These are phyloP conservation scores for Gillenia trifoliata DNA, from an alignment of 306 rosid species.

Conservation along the genomic window DNA sequence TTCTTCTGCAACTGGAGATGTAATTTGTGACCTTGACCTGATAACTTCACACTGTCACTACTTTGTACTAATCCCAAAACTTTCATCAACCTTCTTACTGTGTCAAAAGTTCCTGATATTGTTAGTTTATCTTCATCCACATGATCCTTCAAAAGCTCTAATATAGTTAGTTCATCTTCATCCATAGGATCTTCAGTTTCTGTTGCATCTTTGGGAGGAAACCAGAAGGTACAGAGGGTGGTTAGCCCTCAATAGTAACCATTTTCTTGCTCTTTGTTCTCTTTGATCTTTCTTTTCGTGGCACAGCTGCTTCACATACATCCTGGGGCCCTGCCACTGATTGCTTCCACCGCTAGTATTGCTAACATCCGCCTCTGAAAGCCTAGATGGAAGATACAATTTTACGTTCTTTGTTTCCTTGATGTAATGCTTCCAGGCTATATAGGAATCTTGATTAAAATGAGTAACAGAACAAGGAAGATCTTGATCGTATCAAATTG, in stretches of 20 bases:
- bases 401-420: slow-evolving; percentile 11
- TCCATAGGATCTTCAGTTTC: no score
- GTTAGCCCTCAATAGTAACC: not conserved
- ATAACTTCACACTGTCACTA: not conserved
- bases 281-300: not conserved
- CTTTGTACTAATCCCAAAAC: not conserved
- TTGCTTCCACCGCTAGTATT: slow-evolving; percentile 13
- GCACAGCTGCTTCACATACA: not conserved
- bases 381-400: slow-evolving; percentile 23
- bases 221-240: not conserved
- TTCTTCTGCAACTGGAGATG: not conserved
- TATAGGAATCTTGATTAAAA: not conserved
- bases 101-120: no score
- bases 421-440: slow-evolving; percentile 33
- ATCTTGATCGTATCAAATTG: slow-evolving; percentile 62
- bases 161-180: no score
- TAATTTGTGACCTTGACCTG: not conserved
- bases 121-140: no score
- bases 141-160: no score
- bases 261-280: not conserved
- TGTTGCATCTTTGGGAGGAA: no score
- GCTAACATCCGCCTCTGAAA: no score
- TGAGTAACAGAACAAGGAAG: slow-evolving; percentile 25
- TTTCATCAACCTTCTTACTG: no score
- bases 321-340: not conserved